Percentiles rank a stretch among this genome's conserved stretches.
Conservation (phyloP, 129 eudicot genomes). For the Helianthus tuberosus region DNA sequence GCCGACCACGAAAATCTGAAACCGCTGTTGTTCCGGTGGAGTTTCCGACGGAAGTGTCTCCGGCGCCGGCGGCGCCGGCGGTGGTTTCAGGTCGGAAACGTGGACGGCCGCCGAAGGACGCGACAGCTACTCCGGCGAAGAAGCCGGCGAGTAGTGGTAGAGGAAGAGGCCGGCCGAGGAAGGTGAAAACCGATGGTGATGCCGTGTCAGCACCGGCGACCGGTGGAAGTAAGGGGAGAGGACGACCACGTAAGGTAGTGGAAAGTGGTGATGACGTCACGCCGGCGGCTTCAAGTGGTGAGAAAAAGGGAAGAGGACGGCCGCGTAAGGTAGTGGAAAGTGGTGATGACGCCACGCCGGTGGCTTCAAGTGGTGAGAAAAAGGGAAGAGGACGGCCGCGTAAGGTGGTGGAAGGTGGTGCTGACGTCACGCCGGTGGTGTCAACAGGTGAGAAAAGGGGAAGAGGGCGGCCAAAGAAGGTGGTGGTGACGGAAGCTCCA, state of each 20-base stretch:
- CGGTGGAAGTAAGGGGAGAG: constrained; percentile 58
- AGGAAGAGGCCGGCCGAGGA: constrained; percentile 39
- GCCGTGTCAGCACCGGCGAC: not conserved
- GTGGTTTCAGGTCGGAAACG: constrained; percentile 54
- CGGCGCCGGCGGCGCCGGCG: not conserved
- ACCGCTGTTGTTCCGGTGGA: constrained; percentile 29
- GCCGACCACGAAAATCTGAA: constrained; percentile 61
- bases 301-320: constrained; percentile 30
- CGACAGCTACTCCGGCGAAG: not conserved
- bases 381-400: constrained; percentile 38
- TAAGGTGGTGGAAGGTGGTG: constrained; percentile 24
- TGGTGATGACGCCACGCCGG: not conserved
- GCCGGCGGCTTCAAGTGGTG: not conserved
- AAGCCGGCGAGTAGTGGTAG: not conserved
- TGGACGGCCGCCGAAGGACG: constrained; percentile 35
- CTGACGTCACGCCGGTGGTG: not conserved
- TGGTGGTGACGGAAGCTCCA: constrained; percentile 37
- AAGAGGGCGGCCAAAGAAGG: constrained; percentile 72
- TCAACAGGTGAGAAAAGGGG: constrained; percentile 47
- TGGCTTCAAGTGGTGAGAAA: not conserved
- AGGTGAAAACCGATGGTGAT: constrained; percentile 8
- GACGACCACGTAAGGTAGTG: constrained; percentile 55
- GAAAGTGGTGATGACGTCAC: not conserved
- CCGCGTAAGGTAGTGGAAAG: constrained; percentile 44
- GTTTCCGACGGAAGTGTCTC: not conserved